Evolutionary conservation across 495 filamentous ascomycete genomes (phyloP), one percentile per base, ranked within the genome.

Genomic region (Penicillium desertorum): DNA sequence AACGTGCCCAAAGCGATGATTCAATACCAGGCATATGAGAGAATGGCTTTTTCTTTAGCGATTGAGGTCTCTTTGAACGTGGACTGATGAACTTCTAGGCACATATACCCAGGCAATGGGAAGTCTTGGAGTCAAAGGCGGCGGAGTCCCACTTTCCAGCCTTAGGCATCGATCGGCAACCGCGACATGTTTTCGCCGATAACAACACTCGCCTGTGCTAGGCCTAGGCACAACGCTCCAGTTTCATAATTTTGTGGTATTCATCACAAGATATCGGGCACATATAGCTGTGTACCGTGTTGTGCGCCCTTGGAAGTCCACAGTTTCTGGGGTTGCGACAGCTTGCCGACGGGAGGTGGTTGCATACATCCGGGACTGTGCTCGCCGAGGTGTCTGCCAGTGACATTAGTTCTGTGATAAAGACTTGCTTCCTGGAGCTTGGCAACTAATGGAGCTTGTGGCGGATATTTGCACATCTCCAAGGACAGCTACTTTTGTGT

Each of bases 181-280:
- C 51, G 51, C 51, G 51, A 53, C 23, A 53, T 53, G 51, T 53
- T 53, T 53, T 53, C 51, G 39, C 51, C 51, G 51, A 53, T 53
- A 44, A 53, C 39, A 53, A 52, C 49, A 29, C 20, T 53, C 51
- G 51, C 37, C 37, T 53, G 36, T 32, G 47, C 12, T 23, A 19
- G 20, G 47, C 17, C 16, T 50, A 36, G 11, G 47, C 17, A 32
- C 19, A 39, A 39, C 36, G 19, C 32, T 50, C 47, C 30, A 19
- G 7, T n/a, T 36, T 7, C 19, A 25, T 50, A 20, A 20, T 32
- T 50, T 39, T 48, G 27, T 10, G 10, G 27, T 34, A 48, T 27
- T 20, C 45, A 32, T 32, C 11, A n/a, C 25, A 14, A 32, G 16
- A 20, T 22, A 8, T 14, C 9, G 17, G 17, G 11, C 45, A 20